Conservation (phyloP, 2,329 filamentous ascomycete species). For the Endocalyx cinctus region DNA sequence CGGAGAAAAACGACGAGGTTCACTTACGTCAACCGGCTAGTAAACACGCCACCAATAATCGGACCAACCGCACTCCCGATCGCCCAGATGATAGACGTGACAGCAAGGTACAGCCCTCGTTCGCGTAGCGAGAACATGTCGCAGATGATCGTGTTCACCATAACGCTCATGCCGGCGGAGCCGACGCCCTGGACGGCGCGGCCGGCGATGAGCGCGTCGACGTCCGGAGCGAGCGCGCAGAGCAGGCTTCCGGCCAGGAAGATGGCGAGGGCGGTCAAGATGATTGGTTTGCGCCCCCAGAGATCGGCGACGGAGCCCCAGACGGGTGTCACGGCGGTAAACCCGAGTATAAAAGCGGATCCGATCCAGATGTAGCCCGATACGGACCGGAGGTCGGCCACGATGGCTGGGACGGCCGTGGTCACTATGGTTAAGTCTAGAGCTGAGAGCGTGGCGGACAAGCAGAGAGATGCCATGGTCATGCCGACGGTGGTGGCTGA, state of each 20-base stretch:
- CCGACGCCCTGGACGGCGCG: conserved; percentile 46
- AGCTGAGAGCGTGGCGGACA: background rate
- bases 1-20: background rate
- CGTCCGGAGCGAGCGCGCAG: conserved; percentile 39
- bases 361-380: conserved; percentile 76
- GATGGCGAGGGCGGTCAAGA: conserved; percentile 41
- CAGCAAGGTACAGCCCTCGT: conserved; percentile 51
- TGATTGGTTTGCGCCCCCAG: conserved; percentile 51
- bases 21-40: conserved; percentile 25
- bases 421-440: background rate
- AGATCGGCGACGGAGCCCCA: conserved; percentile 63
- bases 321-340: conserved; percentile 62
- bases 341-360: conserved; percentile 65
- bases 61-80: conserved; percentile 62
- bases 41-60: conserved; percentile 62
- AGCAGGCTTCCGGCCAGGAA: conserved; percentile 50
- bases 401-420: background rate
- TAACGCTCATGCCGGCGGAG: conserved; percentile 44
- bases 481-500: background rate
- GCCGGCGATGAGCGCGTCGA: conserved; percentile 43
- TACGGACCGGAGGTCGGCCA: conserved; percentile 34
- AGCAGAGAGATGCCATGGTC: background rate
- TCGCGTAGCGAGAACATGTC: conserved; percentile 48
- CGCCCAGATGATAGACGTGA: conserved; percentile 65
- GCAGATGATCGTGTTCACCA: conserved; percentile 50